Evolutionary conservation across 441 rosid species (phyloP), one percentile per base, ranked within the genome.

Genomic region (Biscutella laevigata): DNA sequence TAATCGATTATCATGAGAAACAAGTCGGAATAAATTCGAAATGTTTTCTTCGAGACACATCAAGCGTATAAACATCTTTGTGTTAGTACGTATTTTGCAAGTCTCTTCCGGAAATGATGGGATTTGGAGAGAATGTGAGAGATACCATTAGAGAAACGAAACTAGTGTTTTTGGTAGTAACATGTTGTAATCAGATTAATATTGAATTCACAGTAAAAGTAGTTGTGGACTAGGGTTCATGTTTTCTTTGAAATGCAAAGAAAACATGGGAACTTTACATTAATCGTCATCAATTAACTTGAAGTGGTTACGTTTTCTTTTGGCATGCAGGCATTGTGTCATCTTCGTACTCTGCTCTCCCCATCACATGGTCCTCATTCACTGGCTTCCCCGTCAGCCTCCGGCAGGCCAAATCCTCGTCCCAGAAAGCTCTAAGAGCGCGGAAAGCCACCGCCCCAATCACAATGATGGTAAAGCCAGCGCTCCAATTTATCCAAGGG

Each of bases 401-500:
- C 38, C 64, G 67, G 2, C 57, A n/a, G n/a, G 41, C 53, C 7
- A 71, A 10, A 7, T 32, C 51, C 35, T 5, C 58, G 20, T 65
- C 68, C 14, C 61, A 57, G 4, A 19, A 39, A 19, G 61, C 68
- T 33, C 50, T 26, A 32, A 71, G 61, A 48, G 37, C 59, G 9
- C 42, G 38, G 5, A 59, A 62, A 6, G n/a, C n/a, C n/a, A 67
- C 53, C 3, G 24, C 55, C 29, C 39, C 66, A 15, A 47, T 79
- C 37, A 67, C 59, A 7, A 77, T 80, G 94, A 83, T 77, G 98
- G 89, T 67, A 15, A 85, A 83, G 33, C 94, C 96, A 6, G 17
- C 70, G 4, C 71, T 88, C 42, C 98, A 91, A 63, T 91, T 91
- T 71, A 75, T 91, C 56, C 88, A 82, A 71, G 98, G 98, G 28